A percentile compares a stretch with the other conserved stretches of the same genome.
Conservation (phyloP, 345 rosid genomes). For the Erodium maritimum region DNA sequence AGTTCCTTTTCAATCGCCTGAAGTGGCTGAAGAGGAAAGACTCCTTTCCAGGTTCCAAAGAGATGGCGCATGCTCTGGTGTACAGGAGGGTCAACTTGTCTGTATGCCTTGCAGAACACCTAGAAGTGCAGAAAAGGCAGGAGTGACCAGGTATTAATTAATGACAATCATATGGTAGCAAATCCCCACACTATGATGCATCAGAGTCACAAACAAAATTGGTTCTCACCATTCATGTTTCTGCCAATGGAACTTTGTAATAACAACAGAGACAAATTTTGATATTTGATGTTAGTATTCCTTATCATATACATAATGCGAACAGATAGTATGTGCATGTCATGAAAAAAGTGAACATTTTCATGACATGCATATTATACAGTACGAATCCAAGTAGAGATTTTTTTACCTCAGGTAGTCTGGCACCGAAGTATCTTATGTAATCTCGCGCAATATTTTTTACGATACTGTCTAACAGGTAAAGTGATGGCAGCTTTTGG, state of each 20-base stretch:
- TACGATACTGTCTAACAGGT: conserved; percentile 97
- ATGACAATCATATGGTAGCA: background rate
- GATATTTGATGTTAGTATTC: background rate
- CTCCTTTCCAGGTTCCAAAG: conserved; percentile 99
- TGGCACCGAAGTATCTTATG: conserved; percentile 70
- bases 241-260: background rate
- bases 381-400: too few relatives aligned
- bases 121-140: conserved; percentile 16
- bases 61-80: conserved; percentile 89
- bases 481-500: conserved; percentile 94
- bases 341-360: conserved; percentile 1
- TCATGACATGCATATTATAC: background rate
- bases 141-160: background rate
- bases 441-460: conserved; percentile 93
- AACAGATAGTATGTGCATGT: background rate
- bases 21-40: conserved; percentile 69
- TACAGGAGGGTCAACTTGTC: conserved; percentile 70
- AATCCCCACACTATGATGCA: background rate
- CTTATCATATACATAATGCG: conserved; percentile 2
- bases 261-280: too few relatives aligned
- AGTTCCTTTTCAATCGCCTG: conserved; percentile 84
- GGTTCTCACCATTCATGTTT: background rate
- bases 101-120: conserved; percentile 89
- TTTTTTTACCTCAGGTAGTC: conserved; percentile 85
- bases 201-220: background rate